These are phyloP conservation scores for Suillus brevipes DNA, from an alignment of 768 basidiomycete species.

Conservation along the genomic window DNA sequence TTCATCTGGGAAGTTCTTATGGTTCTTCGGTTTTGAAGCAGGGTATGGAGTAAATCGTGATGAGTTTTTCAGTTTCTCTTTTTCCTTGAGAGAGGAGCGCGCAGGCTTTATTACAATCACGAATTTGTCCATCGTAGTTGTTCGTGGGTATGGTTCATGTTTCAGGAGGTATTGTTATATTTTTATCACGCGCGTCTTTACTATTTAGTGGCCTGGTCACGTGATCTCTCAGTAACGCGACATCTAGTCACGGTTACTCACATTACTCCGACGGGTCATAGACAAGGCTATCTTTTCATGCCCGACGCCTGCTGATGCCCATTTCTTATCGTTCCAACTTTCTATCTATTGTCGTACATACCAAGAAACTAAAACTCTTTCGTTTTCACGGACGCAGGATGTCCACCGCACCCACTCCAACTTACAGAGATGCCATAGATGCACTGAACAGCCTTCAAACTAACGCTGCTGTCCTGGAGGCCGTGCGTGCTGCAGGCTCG, in stretches of 20 bases:
- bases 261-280: neutral
- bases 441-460: conserved; percentile 81
- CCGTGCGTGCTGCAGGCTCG: conserved; percentile 72
- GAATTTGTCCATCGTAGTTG: conserved; percentile 26
- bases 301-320: conserved; percentile 5
- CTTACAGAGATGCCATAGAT: conserved; percentile 74
- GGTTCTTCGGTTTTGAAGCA: conserved; percentile 1
- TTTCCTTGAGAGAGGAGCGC: conserved; percentile 4
- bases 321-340: conserved; percentile 9
- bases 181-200: conserved; percentile 1
- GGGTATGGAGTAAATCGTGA: conserved; percentile 5
- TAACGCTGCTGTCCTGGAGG: conserved; percentile 91
- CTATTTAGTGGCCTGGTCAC: neutral
- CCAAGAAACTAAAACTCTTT: neutral
- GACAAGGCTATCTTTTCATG: neutral
- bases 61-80: neutral
- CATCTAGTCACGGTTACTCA: neutral
- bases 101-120: conserved; percentile 26
- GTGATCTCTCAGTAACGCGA: conserved; percentile 2
- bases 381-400: conserved; percentile 39
- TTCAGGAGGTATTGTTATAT: conserved; percentile 6
- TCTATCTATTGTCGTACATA: conserved; percentile 7
- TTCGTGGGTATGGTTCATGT: neutral
- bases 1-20: neutral
- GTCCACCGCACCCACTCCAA: conserved; percentile 45